Base-by-base conservation (phyloP, 441 rosid species). In the Theobroma grandiflorum region DNA sequence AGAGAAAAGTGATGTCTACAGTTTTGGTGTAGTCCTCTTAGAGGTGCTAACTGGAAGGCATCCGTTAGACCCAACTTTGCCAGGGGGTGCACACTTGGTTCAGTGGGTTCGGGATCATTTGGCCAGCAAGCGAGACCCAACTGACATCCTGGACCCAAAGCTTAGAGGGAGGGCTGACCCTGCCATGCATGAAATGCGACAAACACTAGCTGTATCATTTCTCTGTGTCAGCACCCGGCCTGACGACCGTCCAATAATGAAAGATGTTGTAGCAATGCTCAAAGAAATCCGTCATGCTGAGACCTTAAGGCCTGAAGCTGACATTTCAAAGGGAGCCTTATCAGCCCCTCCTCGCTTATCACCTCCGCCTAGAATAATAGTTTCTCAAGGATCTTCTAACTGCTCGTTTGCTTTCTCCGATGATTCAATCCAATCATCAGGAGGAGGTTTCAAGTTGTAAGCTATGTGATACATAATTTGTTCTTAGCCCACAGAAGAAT, bases 191-290 rank as follows among this genome's bases (percentile, higher is more conserved):
- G 99, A 96, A 82, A 91, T 94, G 94, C 89, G 91, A 11, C 99
- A 96, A 57, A 96, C 98, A 6, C 88, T 96, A 8, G 98, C 99
- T 14, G 98, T 91, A 33, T 93, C 99, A 14, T 88, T 90, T 74
- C 91, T 96, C 6, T 96, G 99, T 77, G 84, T 91, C 79, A 88
- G 92, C 88, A 82, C 87, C 9, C 81, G 87, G 67, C 85, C 90
- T 0, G 79, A 84, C 3, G 97, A 93, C 68, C 90, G 99, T 52
- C 99, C 99, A 2, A 88, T 82, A 79, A 96, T 96, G 99, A 96
- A 88, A 80, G 99, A 96, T 47, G 89, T 96, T 6, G 98, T 89
- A 15, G 99, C 99, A 7, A 93, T 96, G 99, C 95, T 96, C 42
- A 92, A 89, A 86, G 99, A 93, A 88, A 96, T 96, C 77, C 84